These are phyloP conservation scores for Collybia nuda DNA, from an alignment of 768 basidiomycete genomes.

Conservation along the genomic window DNA sequence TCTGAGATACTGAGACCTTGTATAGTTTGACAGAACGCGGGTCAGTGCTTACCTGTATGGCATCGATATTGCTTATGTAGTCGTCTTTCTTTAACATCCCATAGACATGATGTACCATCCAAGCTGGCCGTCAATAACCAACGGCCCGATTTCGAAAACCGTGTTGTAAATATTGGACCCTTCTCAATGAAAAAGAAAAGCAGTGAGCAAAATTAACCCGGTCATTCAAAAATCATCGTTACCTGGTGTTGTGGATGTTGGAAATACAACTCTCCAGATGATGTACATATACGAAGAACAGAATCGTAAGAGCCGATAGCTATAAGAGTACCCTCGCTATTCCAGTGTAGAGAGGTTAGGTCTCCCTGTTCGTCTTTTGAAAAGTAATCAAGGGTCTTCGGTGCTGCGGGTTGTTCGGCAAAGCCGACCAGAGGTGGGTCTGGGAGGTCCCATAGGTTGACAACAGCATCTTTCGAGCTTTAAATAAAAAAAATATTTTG, in stretches of 20 bases:
- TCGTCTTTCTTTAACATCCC: slow-evolving; percentile 67
- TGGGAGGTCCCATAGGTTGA: slow-evolving; percentile 73
- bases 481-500: neutral
- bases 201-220: slow-evolving; percentile 14
- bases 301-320: slow-evolving; percentile 81
- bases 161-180: slow-evolving; percentile 80
- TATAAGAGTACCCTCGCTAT: slow-evolving; percentile 65
- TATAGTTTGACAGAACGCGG: slow-evolving; percentile 4
- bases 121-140: slow-evolving; percentile 78
- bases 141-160: slow-evolving; percentile 72
- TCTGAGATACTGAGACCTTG: slow-evolving; percentile 35
- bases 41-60: slow-evolving; percentile 55
- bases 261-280: slow-evolving; percentile 62
- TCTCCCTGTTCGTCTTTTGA: slow-evolving; percentile 52
- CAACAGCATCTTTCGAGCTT: slow-evolving; percentile 76
- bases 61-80: slow-evolving; percentile 62
- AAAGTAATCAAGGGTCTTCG: slow-evolving; percentile 50
- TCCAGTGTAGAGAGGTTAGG: slow-evolving; percentile 80
- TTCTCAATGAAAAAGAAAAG: slow-evolving; percentile 39
- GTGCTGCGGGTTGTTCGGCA: slow-evolving; percentile 28
- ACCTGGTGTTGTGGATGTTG: slow-evolving; percentile 67
- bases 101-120: slow-evolving; percentile 76
- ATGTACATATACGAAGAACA: slow-evolving; percentile 65
- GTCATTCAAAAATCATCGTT: slow-evolving; percentile 19
- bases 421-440: slow-evolving; percentile 33